These are phyloP conservation scores for Fusarium equiseti DNA, from an alignment of 2,329 filamentous ascomycete species.

Conservation along the genomic window DNA sequence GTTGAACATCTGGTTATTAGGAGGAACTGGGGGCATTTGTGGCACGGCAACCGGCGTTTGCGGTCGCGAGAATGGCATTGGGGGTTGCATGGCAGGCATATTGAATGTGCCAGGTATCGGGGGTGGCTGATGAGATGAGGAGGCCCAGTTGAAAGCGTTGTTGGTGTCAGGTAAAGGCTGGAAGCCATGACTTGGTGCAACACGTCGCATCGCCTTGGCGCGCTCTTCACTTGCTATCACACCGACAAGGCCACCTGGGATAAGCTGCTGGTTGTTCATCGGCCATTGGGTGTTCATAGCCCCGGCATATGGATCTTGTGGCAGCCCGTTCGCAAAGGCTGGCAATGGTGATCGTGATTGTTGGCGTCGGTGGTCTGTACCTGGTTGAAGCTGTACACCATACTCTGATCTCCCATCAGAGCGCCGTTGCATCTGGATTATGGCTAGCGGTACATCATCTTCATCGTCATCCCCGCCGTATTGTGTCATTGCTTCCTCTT, in stretches of 20 bases:
- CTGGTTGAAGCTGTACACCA: background rate
- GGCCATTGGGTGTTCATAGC: background rate
- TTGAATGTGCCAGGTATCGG: background rate
- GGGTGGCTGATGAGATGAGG: background rate
- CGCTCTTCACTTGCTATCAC: conserved; percentile 33
- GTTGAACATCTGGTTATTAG: conserved; percentile 13
- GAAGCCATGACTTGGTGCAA: conserved; percentile 25
- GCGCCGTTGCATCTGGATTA: conserved; percentile 1
- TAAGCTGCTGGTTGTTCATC: conserved; percentile 11
- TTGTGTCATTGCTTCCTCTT: background rate
- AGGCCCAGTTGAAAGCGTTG: conserved; percentile 19
- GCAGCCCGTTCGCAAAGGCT: conserved; percentile 1
- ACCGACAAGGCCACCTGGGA: conserved; percentile 27
- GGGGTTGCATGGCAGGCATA: background rate
- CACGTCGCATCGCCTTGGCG: conserved; percentile 25
- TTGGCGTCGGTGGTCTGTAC: background rate
- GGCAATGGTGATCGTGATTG: conserved; percentile 3
- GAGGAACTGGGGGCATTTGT: background rate
- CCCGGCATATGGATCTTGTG: background rate
- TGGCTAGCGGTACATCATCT: conserved; percentile 22
- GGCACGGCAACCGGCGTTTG: conserved; percentile 18
- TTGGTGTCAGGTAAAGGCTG: conserved; percentile 26
- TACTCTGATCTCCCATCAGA: background rate
- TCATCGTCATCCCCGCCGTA: background rate
- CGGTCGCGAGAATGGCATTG: conserved; percentile 4